phyloP scores from a whole-genome alignment of 306 rosid species.

The Prinsepia uniflora region DNA sequence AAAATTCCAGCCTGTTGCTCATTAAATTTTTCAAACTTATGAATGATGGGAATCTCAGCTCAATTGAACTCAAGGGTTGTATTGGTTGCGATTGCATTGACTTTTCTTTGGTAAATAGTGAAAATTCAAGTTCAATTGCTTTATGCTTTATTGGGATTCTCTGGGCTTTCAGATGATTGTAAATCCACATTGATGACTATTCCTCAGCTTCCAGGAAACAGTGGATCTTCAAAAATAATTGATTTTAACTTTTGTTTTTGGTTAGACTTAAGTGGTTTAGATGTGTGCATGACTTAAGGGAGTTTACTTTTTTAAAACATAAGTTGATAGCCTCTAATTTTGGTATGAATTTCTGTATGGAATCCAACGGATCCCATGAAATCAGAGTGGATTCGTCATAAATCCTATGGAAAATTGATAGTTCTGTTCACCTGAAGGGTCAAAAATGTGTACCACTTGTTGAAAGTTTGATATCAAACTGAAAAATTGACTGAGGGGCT shows the following conservation, averaged over 20 bases:
- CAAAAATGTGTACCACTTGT: not conserved
- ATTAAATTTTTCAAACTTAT: slow-evolving; percentile 10
- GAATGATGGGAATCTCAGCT: not conserved
- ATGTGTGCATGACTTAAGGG: not conserved
- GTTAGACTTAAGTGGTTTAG: slow-evolving; percentile 4
- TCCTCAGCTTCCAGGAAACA: slow-evolving; percentile 1
- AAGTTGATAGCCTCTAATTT: not conserved
- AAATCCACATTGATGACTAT: slow-evolving; percentile 7
- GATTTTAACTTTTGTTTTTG: not conserved
- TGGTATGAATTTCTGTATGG: too few relatives aligned
- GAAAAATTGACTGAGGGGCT: slow-evolving; percentile 16
- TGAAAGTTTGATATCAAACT: slow-evolving; percentile 10
- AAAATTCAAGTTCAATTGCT: slow-evolving; percentile 11
- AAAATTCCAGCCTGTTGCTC: not conserved
- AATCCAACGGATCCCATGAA: not conserved
- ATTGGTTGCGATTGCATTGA: slow-evolving; percentile 23
- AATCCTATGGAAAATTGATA: not conserved
- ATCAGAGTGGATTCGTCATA: not conserved
- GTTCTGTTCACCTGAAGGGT: not conserved
- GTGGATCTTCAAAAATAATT: not conserved
- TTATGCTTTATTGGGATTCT: slow-evolving; percentile 9
- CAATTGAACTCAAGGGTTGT: slow-evolving; percentile 6
- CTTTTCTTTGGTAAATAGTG: slow-evolving; percentile 16
- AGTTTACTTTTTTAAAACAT: not conserved
- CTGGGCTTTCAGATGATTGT: slow-evolving; percentile 11